Base-by-base conservation (phyloP, 1,284 basidiomycete species). In the Xanthoconium separans region DNA sequence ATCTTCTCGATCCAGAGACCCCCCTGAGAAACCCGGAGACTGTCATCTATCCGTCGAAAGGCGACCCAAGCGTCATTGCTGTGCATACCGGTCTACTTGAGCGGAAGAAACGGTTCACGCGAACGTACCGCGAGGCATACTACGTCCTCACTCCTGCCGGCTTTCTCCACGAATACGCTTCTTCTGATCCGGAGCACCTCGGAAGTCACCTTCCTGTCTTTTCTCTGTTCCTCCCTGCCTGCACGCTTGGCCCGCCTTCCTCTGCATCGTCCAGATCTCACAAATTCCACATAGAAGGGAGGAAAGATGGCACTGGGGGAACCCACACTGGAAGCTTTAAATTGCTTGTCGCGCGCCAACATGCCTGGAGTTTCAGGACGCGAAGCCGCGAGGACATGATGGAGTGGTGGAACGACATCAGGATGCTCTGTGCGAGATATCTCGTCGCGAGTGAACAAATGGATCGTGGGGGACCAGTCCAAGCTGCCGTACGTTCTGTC, bases 381-480 rank as follows among this genome's bases (percentile, higher is more conserved):
- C 80, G 95, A 59, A 89, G 85, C 61, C 86, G 93, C 67, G 95
- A 98, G 62, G 96, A 98, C 69, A 94, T 98, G 92, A 95, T 98
- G 93, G 96, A 98, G 75, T 98, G 97, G 91, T 99, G 97, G 96
- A 98, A 98, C 73, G 97, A 98, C 72, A 81, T 97, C 52, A 81
- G 95, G 64, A 97, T 98, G 93, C 80, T 99, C 54, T 95, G 93
- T 68, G 95, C 95, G 55, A 80, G 96, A 61, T 99, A 98, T 74
- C 83, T 99, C 53, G 94, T 98, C 52, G 93, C 95, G 48, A 92
- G 89, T 59, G 96, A 98, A 77, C 84, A 88, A 69, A 92, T 98
- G 78, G 93, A 98, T 76, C 80, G 96, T 51, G 87, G 87, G 47
- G 96, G 97, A 6, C 94, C 93, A 11, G 91, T 99, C 18, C 91